Evolutionary conservation across 352 stramenopile species (phyloP).

Genomic region (Globisporangium paroecandrum): DNA sequence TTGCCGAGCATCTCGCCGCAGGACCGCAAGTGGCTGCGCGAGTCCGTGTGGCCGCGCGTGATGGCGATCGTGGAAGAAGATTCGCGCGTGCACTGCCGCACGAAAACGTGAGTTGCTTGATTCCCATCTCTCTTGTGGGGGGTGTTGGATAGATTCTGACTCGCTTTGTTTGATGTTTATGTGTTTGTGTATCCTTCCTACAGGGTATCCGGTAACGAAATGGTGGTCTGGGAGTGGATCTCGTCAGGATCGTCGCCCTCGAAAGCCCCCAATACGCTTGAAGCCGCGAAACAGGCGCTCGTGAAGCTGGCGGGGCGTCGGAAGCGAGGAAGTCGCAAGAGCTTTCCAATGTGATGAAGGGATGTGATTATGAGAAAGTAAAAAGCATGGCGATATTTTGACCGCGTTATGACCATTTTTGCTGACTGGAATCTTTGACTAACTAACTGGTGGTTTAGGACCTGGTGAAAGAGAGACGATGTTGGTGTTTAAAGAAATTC

Average conservation of each 20-base stretch:
- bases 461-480: neutral
- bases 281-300: slow-evolving; percentile 12
- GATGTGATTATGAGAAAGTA: neutral
- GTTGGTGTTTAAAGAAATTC: neutral
- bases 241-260: slow-evolving; percentile 34
- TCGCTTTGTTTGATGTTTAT: neutral
- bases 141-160: slow-evolving; percentile 6
- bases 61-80: slow-evolving; percentile 50
- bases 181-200: slow-evolving; percentile 12
- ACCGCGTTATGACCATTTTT: neutral
- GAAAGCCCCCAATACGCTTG: slow-evolving; percentile 17
- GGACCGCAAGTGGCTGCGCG: slow-evolving; percentile 50
- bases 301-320: slow-evolving; percentile 10
- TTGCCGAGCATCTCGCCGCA: slow-evolving; percentile 25
- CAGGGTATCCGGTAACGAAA: slow-evolving; percentile 37
- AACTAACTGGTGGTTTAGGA: neutral
- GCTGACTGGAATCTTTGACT: neutral
- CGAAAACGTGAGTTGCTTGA: slow-evolving; percentile 39
- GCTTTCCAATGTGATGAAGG: slow-evolving; percentile 17
- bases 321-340: slow-evolving; percentile 18
- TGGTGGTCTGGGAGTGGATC: slow-evolving; percentile 64
- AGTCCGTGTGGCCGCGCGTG: slow-evolving; percentile 60
- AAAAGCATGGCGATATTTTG: neutral
- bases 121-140: neutral
- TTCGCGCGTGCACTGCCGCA: slow-evolving; percentile 38